A percentile compares a stretch with the other conserved stretches of the same genome.
Evolutionary conservation across 2,329 filamentous ascomycete genomes (phyloP).

Genomic region (Claviceps pusilla): DNA sequence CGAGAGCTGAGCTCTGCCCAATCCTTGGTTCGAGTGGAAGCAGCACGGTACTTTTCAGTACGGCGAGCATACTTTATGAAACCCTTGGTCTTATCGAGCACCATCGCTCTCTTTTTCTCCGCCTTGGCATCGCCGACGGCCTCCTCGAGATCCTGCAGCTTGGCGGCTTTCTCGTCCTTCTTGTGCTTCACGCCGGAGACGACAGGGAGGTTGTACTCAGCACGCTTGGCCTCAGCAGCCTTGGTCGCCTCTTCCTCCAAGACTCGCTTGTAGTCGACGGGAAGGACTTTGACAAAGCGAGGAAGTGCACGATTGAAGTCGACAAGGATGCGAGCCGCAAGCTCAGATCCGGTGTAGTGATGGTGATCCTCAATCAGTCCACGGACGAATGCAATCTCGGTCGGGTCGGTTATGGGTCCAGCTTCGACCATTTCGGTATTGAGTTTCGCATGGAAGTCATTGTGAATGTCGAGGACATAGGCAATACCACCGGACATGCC

Average conservation of each 20-base stretch:
- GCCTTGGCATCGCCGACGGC: slow-evolving; percentile 68
- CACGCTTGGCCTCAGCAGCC: slow-evolving; percentile 69
- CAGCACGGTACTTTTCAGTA: slow-evolving; percentile 79
- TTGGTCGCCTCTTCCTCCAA: slow-evolving; percentile 74
- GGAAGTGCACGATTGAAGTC: slow-evolving; percentile 86
- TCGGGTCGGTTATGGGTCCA: slow-evolving; percentile 64
- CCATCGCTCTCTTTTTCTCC: slow-evolving; percentile 79
- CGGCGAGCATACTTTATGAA: slow-evolving; percentile 97
- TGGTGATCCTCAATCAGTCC: slow-evolving; percentile 92
- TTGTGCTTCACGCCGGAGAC: slow-evolving; percentile 50
- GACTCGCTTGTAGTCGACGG: slow-evolving; percentile 91
- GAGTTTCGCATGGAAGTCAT: slow-evolving; percentile 83
- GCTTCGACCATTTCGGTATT: slow-evolving; percentile 97
- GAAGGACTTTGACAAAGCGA: slow-evolving; percentile 85
- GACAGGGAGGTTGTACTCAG: slow-evolving; percentile 65
- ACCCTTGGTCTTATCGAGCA: slow-evolving; percentile 92
- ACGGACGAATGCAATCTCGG: slow-evolving; percentile 79
- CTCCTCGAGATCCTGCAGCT: slow-evolving; percentile 77
- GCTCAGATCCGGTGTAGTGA: slow-evolving; percentile 92
- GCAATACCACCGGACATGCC: slow-evolving; percentile 98
- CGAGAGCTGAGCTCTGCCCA: slow-evolving; percentile 84
- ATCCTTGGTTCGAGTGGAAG: slow-evolving; percentile 73
- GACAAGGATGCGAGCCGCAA: slow-evolving; percentile 81
- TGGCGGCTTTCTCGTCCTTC: slow-evolving; percentile 53
- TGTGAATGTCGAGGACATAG: slow-evolving; percentile 78